Base-by-base conservation (phyloP, 306 rosid genomes). In the Geum urbanum region DNA sequence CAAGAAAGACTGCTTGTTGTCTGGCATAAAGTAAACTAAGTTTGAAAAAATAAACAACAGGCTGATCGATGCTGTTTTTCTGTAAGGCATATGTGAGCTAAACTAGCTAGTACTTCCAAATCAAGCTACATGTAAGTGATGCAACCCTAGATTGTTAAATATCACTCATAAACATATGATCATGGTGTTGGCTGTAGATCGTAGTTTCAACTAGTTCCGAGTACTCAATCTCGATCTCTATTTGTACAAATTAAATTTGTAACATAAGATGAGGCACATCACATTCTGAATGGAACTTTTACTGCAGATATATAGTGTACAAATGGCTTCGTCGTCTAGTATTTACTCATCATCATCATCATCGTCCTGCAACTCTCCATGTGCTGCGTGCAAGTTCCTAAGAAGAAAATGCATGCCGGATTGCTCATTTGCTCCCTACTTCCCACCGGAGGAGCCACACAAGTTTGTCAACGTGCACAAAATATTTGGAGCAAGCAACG, bases 401-500 rank as follows among this genome's bases (percentile, higher is more conserved):
- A 78, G 98, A 60, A 78, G 96, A 62, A 92, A 90, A 75, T 92
- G 98, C 83, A 79, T 81, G 79, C 88, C 91, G 0, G 91, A 85
- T 40, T 92, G 98, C 78, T 77, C 88, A 0, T 92, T 90, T 35
- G 96, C 96, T 0, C 91, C 96, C 7, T 92, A 89, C 73, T 92
- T 92, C 51, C 96, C 98, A 8, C 88, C 96, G 9, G 95, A 89
- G 62, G 96, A 89, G 85, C 95, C 96, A 0, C 91, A 87, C 13
- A 92, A 92, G 60, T 92, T 92, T 55, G 88, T 87, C 1, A 90
- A 86, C 22, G 98, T 92, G 15, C 98, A 92, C 86, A 92, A 90
- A 70, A 90, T 90, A 40, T 92, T 92, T 67, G 98, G 98, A 3
- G 98, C 98, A 8, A 92, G 96, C 83, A 92, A 92, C 19, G 98